Evolutionary conservation across 2,329 filamentous ascomycete species (phyloP), one percentile per base, ranked within the genome.

Genomic region (Penicillium rolfsii): DNA sequence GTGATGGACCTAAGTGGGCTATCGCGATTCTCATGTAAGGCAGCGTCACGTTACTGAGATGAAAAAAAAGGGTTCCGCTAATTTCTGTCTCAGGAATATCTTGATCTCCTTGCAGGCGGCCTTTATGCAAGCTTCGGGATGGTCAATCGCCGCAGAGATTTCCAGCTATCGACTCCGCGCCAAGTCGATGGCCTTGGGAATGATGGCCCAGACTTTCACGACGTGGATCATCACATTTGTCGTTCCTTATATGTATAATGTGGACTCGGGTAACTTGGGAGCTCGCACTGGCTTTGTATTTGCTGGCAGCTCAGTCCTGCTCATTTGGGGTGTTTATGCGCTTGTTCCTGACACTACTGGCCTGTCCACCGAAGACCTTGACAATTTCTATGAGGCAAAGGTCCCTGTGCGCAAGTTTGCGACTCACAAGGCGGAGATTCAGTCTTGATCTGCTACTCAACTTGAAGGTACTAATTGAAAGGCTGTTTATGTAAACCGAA

Each of bases 221-320:
- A 61, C 59, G 4, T 64, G 61, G 62, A 30, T 64, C 8, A 24
- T 64, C 16, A 59, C 53, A 4, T 62, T 66, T 38, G 45, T 64
- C 22, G 46, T 62, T 9, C 64, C 64, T 1, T 64, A 66, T 35
- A 64, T 66, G 57, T 62, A 64, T 22, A 66, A 66, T 36, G 59
- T 63, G 6, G 61, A 63, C 40, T 61, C 54, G 1, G 61, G 58
- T 22, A 62, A 66, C 28, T 38, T 66, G 26, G 59, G 64, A 16
- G 64, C 55, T 5, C 58, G 63, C 9, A 63, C 61, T 36, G 62
- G 62, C 1, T 62, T 66, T 26, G 50, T 66, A 16, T 66, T 64
- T 38, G 59, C 59, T 4, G 59, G 59, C 19, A 45, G 7, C 30
- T 54, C 60, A 1, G 57, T 62, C 2, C 49, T 62, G 52, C 55